Percentiles rank a stretch among this genome's conserved stretches.
These are phyloP conservation scores for Lotmaria passim DNA, from an alignment of 208 protist species.

Conservation along the genomic window DNA sequence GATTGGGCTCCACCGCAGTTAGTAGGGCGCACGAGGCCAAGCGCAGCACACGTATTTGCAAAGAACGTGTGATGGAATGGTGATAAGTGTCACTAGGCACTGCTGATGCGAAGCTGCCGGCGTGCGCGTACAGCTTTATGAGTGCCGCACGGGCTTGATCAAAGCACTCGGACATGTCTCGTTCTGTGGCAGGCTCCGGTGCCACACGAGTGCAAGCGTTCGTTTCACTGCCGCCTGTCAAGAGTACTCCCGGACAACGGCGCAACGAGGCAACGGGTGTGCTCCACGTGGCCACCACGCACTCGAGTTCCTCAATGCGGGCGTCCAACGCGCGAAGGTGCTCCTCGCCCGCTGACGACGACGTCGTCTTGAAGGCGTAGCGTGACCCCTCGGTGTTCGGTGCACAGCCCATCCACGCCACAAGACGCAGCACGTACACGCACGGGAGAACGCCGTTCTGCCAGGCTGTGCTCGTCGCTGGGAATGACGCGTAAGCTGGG, in stretches of 20 bases:
- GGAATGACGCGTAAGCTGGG: constrained; percentile 21
- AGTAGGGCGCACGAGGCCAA: background rate
- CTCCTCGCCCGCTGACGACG: background rate
- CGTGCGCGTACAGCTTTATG: background rate
- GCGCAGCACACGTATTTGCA: constrained; percentile 4
- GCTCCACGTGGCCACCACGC: constrained; percentile 22
- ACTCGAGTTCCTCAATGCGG: constrained; percentile 24
- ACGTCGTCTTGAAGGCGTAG: background rate
- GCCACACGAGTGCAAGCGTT: no score
- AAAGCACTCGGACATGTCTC: background rate
- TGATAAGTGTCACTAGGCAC: background rate
- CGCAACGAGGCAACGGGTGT: background rate
- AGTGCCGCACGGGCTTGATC: background rate
- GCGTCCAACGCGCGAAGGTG: background rate
- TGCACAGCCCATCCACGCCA: constrained; percentile 31
- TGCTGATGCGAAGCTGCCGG: no score
- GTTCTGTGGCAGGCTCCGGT: no score
- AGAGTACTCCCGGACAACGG: no score
- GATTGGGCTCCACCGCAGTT: no score
- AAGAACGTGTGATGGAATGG: background rate
- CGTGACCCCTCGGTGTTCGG: constrained; percentile 19
- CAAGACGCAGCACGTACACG: constrained; percentile 34
- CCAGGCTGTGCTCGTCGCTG: constrained; percentile 25
- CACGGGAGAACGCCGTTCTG: constrained; percentile 19
- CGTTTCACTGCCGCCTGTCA: no score